A percentile compares a stretch with the other conserved stretches of the same genome.
phyloP scores from a whole-genome alignment of 768 basidiomycete species.

The Boletus huronensis region DNA sequence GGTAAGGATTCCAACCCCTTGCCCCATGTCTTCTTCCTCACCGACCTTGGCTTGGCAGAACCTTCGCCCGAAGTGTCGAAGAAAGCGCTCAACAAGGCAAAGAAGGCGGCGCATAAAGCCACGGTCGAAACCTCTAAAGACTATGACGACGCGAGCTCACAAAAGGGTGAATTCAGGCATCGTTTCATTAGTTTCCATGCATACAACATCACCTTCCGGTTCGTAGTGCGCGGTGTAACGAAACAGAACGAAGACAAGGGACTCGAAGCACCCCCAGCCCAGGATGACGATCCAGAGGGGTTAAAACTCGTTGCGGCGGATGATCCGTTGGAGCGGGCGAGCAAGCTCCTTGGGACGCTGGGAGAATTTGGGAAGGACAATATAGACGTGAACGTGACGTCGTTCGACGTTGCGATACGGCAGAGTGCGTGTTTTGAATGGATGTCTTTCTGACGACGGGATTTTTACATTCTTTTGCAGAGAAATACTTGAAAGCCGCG shows the following conservation, averaged over 20 bases:
- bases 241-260: conserved; percentile 63
- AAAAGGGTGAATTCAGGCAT: conserved; percentile 54
- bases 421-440: conserved; percentile 53
- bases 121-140: conserved; percentile 41
- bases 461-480: conserved; percentile 36
- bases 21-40: conserved; percentile 30
- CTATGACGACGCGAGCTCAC: conserved; percentile 41
- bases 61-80: conserved; percentile 43
- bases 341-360: conserved; percentile 66
- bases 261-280: conserved; percentile 49
- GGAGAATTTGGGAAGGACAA: conserved; percentile 46
- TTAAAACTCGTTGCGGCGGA: conserved; percentile 57
- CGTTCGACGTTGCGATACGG: conserved; percentile 80
- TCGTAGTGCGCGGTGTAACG: conserved; percentile 22
- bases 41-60: conserved; percentile 10
- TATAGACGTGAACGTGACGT: conserved; percentile 68
- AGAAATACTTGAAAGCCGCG: conserved; percentile 76
- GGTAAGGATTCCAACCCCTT: conserved; percentile 26
- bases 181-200: conserved; percentile 8
- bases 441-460: not conserved
- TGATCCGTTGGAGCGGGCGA: conserved; percentile 73
- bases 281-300: conserved; percentile 87
- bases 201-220: conserved; percentile 14
- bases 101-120: conserved; percentile 66
- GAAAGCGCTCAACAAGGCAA: conserved; percentile 84